Conservation (phyloP, 2,329 filamentous ascomycete species). For the Biscogniauxia sp. region DNA sequence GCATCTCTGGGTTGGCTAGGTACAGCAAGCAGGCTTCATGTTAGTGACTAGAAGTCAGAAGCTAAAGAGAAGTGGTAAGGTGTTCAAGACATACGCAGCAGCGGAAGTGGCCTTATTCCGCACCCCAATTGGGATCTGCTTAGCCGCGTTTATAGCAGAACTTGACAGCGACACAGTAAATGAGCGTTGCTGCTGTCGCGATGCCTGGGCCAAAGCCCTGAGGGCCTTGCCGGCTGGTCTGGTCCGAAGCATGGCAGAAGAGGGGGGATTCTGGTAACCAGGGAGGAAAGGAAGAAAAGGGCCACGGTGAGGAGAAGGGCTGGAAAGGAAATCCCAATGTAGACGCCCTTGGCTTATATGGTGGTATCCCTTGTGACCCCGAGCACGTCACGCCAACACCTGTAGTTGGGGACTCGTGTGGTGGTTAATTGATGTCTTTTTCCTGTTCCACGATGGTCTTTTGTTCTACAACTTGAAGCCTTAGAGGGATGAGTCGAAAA, state of each 20-base stretch:
- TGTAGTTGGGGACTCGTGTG: not conserved
- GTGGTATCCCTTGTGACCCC: not conserved
- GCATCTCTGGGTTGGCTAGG: conserved; percentile 54
- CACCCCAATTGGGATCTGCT: conserved; percentile 40
- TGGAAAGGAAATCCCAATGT: not conserved
- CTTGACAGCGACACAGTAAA: conserved; percentile 41
- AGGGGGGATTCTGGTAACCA: conserved; percentile 15
- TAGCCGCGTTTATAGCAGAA: conserved; percentile 35
- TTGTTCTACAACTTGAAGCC: not conserved
- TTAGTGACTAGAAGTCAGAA: conserved; percentile 15
- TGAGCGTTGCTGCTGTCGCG: conserved; percentile 35
- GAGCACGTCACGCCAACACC: not conserved
- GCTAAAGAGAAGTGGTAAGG: not conserved
- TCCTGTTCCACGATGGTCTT: not conserved
- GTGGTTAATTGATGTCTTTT: not conserved
- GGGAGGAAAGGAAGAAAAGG: conserved; percentile 2
- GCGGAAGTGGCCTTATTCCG: conserved; percentile 51
- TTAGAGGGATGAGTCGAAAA: not conserved
- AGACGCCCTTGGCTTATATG: not conserved
- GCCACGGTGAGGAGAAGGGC: not conserved
- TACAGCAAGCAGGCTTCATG: not conserved
- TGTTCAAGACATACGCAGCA: conserved; percentile 49
- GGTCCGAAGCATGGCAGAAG: conserved; percentile 47
- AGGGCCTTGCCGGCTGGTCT: conserved; percentile 48
- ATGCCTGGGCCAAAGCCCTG: conserved; percentile 40